A percentile compares a stretch with the other conserved stretches of the same genome.
phyloP scores from a whole-genome alignment of 106 monocot species.

The Phalaenopsis aphrodite region DNA sequence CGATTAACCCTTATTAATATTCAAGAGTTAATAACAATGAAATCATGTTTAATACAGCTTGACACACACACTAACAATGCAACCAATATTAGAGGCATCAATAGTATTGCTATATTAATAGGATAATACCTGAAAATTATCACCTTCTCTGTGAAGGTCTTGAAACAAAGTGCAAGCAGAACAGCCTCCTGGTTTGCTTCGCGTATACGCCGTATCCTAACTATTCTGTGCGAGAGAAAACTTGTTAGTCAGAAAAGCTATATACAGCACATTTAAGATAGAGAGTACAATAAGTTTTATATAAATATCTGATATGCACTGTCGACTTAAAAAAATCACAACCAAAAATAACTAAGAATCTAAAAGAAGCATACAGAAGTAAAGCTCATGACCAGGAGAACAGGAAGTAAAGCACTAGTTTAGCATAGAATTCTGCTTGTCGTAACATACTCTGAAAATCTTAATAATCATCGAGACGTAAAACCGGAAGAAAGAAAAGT shows the following conservation, averaged over 20 bases:
- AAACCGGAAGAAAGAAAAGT: too few species aligned
- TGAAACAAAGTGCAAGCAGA: slow-evolving; percentile 88
- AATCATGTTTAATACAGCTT: not conserved
- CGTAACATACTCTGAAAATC: not conserved
- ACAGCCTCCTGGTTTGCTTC: slow-evolving; percentile 96
- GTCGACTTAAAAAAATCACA: not conserved
- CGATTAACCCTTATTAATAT: not conserved
- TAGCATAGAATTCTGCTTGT: not conserved
- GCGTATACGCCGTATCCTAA: slow-evolving; percentile 74
- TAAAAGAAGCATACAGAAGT: not conserved
- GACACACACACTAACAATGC: not conserved
- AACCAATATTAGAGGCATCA: not conserved
- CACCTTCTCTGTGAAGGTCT: slow-evolving; percentile 78
- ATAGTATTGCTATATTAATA: not conserved
- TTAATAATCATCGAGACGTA: not conserved
- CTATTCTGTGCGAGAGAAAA: slow-evolving; percentile 42
- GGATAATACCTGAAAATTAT: slow-evolving; percentile 85
- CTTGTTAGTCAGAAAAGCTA: not conserved
- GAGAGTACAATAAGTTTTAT: not conserved
- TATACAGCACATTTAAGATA: not conserved
- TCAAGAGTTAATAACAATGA: not conserved
- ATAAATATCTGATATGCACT: not conserved
- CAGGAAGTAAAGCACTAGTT: not conserved
- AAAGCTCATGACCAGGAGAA: not conserved
- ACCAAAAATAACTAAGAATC: not conserved